Conservation (phyloP, 1,284 basidiomycete genomes). For the Pseudozyma tsukubaensis region DNA sequence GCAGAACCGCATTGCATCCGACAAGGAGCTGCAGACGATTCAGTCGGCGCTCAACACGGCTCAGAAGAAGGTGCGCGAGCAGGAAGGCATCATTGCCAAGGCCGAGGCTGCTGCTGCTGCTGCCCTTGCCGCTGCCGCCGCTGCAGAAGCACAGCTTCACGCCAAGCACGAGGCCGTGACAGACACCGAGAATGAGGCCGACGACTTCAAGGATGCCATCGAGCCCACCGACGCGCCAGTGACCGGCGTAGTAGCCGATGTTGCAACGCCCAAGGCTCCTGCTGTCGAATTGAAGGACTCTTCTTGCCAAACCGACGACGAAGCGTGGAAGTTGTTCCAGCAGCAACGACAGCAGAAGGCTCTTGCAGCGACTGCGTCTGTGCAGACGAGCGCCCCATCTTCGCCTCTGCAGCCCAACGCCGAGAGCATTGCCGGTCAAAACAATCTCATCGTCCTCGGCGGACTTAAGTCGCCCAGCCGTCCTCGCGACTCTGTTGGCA, state of each 20-base stretch:
- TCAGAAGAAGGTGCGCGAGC: constrained; percentile 46
- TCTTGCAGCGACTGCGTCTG: constrained; percentile 2
- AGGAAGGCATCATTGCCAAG: constrained; percentile 39
- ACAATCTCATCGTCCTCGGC: constrained; percentile 45
- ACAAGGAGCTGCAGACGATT: constrained; percentile 51
- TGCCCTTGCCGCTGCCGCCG: constrained; percentile 37
- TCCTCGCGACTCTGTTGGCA: constrained; percentile 50
- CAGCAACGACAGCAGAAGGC: constrained; percentile 22
- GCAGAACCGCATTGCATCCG: constrained; percentile 45
- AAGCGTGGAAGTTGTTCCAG: constrained; percentile 44
- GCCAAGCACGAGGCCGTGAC: constrained; percentile 36
- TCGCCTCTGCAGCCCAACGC: constrained; percentile 29
- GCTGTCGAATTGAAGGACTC: constrained; percentile 50
- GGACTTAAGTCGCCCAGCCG: constrained; percentile 25
- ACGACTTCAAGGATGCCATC: constrained; percentile 45
- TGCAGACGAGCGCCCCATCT: constrained; percentile 12
- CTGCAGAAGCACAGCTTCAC: constrained; percentile 35
- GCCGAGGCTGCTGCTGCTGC: constrained; percentile 46
- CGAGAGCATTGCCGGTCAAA: constrained; percentile 34
- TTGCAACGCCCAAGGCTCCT: constrained; percentile 15
- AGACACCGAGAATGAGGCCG: constrained; percentile 48
- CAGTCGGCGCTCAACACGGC: constrained; percentile 50
- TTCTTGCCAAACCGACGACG: constrained; percentile 57
- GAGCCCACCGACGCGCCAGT: constrained; percentile 14
- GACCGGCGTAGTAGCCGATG: constrained; percentile 5